These are phyloP conservation scores for Fusarium camptoceras DNA, from an alignment of 2,329 filamentous ascomycete genomes.

Conservation along the genomic window DNA sequence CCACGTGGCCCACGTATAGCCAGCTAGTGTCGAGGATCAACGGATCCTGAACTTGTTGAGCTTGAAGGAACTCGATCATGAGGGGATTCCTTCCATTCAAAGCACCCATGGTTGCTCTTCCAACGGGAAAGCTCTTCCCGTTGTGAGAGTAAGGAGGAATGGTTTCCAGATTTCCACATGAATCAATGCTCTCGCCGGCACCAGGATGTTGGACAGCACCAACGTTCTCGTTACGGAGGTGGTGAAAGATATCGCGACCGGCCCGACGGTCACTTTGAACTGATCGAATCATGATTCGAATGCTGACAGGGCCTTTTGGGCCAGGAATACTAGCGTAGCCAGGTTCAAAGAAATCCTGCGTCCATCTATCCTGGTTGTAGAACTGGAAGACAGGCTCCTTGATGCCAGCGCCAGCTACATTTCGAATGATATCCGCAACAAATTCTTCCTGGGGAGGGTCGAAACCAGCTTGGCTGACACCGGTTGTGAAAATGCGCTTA, in stretches of 20 bases:
- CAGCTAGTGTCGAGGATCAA: slow-evolving; percentile 49
- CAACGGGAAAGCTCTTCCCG: slow-evolving; percentile 35
- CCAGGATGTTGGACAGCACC: slow-evolving; percentile 48
- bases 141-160: slow-evolving; percentile 50
- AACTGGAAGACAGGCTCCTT: slow-evolving; percentile 26
- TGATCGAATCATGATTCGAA: slow-evolving; percentile 51
- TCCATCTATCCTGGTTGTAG: slow-evolving; percentile 46
- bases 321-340: slow-evolving; percentile 56
- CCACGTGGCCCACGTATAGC: slow-evolving; percentile 46
- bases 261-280: slow-evolving; percentile 45
- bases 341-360: slow-evolving; percentile 56
- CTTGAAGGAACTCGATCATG: slow-evolving; percentile 48
- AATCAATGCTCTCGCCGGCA: slow-evolving; percentile 35
- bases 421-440: slow-evolving; percentile 7
- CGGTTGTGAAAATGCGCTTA: slow-evolving; percentile 36
- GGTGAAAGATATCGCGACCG: slow-evolving; percentile 50
- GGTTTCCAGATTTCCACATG: slow-evolving; percentile 52
- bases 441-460: slow-evolving; percentile 2
- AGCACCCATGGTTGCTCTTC: slow-evolving; percentile 39
- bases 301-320: slow-evolving; percentile 46
- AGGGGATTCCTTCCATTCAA: slow-evolving; percentile 21
- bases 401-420: slow-evolving; percentile 9
- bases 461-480: neutral
- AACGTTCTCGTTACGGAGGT: slow-evolving; percentile 43
- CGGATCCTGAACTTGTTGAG: slow-evolving; percentile 52